These are phyloP conservation scores for Tuber magnatum DNA, from an alignment of 495 filamentous ascomycete genomes.

Conservation along the genomic window DNA sequence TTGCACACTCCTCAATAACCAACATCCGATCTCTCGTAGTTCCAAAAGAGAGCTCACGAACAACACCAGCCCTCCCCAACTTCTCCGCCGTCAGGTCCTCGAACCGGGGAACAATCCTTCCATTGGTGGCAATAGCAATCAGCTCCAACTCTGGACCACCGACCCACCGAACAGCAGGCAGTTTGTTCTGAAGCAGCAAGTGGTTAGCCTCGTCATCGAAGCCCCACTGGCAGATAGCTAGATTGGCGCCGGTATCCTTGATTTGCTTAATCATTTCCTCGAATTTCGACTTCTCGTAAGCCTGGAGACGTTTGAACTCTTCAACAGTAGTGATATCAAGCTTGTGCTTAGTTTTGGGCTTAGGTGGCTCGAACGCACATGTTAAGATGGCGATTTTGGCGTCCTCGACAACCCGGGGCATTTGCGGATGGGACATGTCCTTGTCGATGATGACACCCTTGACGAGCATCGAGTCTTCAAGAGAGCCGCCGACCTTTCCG, in stretches of 20 bases:
- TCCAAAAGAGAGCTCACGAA: conserved; percentile 91
- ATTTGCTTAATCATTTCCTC: conserved; percentile 97
- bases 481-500: conserved; percentile 87
- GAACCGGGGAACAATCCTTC: conserved; percentile 92
- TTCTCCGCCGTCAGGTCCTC: conserved; percentile 88
- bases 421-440: conserved; percentile 98
- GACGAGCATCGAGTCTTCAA: conserved; percentile 92
- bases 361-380: conserved; percentile 98
- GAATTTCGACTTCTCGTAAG: conserved; percentile 91
- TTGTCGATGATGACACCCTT: conserved; percentile 99
- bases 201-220: conserved; percentile 99
- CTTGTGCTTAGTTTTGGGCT: conserved; percentile 99
- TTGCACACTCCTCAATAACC: conserved; percentile 97
- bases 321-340: conserved; percentile 95
- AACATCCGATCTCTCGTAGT: conserved; percentile 99
- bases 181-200: conserved; percentile 85
- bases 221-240: conserved; percentile 98
- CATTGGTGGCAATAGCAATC: conserved; percentile 97
- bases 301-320: conserved; percentile 94
- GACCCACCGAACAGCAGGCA: conserved; percentile 96
- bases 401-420: conserved; percentile 87
- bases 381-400: conserved; percentile 97
- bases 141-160: conserved; percentile 97
- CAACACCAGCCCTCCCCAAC: conserved; percentile 79
- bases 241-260: conserved; percentile 93